Evolutionary conservation across 2,329 filamentous ascomycete genomes (phyloP), one percentile per base, ranked within the genome.

Genomic region (Cadophora gregata): DNA sequence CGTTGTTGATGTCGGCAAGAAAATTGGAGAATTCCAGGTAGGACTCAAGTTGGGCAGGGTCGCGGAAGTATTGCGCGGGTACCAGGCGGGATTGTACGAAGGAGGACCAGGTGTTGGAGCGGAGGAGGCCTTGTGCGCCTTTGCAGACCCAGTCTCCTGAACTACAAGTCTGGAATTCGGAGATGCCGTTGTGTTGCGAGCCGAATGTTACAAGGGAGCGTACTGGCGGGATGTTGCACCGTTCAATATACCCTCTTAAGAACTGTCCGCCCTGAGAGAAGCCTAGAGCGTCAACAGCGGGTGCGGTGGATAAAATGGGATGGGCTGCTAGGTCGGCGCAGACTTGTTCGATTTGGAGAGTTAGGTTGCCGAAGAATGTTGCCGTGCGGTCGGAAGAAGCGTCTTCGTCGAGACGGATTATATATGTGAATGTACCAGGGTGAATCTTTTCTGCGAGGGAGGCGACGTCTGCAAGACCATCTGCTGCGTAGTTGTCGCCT

Each of bases 241-340:
- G 87, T 83, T 99, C 89, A 70, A 97, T 83, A 78, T 97, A 94
- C 27, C 86, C 96, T 67, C 96, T 89, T n/a, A 99, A 86, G 81
- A 99, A 97, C 78, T 97, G 93, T 1, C 96, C 96, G 70, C 96
- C 96, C 79, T 99, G 96, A 16, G 92, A 96, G 83, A 99, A 97
- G 31, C 96, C 96, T 42, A 99, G 81, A 38, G 94, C 95, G 79
- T 98, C 96, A 76, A 97, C 85, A 70, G 90, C 93, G 0, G 92
- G 91, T 0, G 92, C 92, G 7, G 90, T 92, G 65, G 90, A 90
- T 19, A 97, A 86, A 78, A 97, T 92, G 0, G 90, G 90, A 77
- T 97, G 87, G 0, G 84, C 77, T 66, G 90, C 85, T 50, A 98
- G 86, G 73, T 90, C 88, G n/a, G 81, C 82, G 85, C 96, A 98